Base-by-base conservation (phyloP, 352 stramenopile species). In the Phytophthora citricola region DNA sequence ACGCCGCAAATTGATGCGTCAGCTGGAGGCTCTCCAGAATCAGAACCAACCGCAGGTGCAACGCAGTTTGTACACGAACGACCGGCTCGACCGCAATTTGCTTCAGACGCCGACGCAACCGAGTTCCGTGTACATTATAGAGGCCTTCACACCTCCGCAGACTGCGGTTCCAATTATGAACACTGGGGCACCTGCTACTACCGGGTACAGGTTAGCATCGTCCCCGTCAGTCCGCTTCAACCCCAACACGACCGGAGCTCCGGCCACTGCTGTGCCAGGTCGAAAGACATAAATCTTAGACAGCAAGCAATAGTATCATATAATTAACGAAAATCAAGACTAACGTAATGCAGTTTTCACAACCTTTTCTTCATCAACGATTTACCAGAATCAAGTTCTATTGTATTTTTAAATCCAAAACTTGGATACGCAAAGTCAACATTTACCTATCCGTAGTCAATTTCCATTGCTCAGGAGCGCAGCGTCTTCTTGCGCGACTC, bases 1-100 rank as follows among this genome's bases (percentile, higher is more conserved):
- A 22, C 78, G 71, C 5, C 79, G 78, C 10, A 79, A 80, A 58
- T 55, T 91, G 27, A 65, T 77, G 50, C 80, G 75, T 14, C 54
- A 87, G 39, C 49, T 87, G 17, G 69, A 76, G 15, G 48, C 53
- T 9, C 54, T 79, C 12, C 80, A 76, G 36, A 75, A 56, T 22
- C 70, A 81, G 41, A 69, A 68, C 45, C 71, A 65, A 27, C 78
- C 65, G 2, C 53, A 43, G 5, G 47, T 69, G 24, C 73, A 79
- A 40, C 78, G 78, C 2, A 78, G 80, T 45, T 62, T 81, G 55
- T 82, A 81, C 48, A 31, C 50, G 11, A 73, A 75, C 43, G 65
- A 75, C 27, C 59, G 26, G 15, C 55, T 89, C 7, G 69, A 77
- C 44, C 69, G 55, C 20, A 88, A 81, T 45, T 39, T 90, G 53